Percentiles rank a stretch among this genome's conserved stretches.
Conservation (phyloP, 1,284 basidiomycete genomes). For the Boletus subluridellus region DNA sequence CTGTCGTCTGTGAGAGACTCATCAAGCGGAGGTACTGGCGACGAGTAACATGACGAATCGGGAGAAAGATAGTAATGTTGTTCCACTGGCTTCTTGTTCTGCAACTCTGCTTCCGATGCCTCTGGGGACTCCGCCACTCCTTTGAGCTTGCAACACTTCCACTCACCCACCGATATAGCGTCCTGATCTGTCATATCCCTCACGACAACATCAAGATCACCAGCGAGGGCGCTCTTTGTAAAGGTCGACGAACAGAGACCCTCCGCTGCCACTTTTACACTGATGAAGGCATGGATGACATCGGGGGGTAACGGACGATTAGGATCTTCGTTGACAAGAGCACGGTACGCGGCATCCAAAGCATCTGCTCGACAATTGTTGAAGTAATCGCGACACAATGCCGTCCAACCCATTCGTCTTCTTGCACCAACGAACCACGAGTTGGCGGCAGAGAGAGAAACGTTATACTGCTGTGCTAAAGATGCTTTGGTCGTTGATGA, state of each 20-base stretch:
- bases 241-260: constrained; percentile 24
- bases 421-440: constrained; percentile 48
- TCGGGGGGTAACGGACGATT: constrained; percentile 18
- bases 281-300: constrained; percentile 30
- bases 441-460: constrained; percentile 36
- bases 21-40: not conserved
- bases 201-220: not conserved
- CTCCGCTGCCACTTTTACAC: constrained; percentile 32
- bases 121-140: too few species aligned
- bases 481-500: constrained; percentile 27
- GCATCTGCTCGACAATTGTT: constrained; percentile 36
- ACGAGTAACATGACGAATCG: not conserved
- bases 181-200: not conserved
- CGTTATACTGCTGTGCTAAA: constrained; percentile 28
- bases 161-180: too few species aligned
- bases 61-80: not conserved
- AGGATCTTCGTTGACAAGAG: constrained; percentile 32
- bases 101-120: too few species aligned
- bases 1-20: constrained; percentile 4
- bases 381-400: constrained; percentile 37
- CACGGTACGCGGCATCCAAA: constrained; percentile 38
- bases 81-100: too few species aligned
- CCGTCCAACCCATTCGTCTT: constrained; percentile 50
- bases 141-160: too few species aligned
- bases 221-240: not conserved